phyloP scores from a whole-genome alignment of 2,329 filamentous ascomycete genomes.

The Colletotrichum magnum region DNA sequence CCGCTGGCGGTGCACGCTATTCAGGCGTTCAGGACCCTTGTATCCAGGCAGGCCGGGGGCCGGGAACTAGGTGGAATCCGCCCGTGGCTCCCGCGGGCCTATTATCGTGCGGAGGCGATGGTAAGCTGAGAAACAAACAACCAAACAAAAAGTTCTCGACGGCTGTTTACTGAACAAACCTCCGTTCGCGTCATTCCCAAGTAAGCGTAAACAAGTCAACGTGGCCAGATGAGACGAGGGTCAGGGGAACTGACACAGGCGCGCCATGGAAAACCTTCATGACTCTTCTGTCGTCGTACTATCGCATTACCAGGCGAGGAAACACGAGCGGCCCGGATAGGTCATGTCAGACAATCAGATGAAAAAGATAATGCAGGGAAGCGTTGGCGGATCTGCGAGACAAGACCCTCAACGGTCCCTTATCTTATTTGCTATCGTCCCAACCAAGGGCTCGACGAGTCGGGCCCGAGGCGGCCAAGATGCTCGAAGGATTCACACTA shows the following conservation, averaged over 20 bases:
- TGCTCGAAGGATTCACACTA: slow-evolving; percentile 23
- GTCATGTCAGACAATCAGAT: slow-evolving; percentile 19
- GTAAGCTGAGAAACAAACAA: too few relatives aligned
- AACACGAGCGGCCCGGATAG: neutral
- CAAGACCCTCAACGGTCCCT: slow-evolving; percentile 14
- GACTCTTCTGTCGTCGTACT: neutral
- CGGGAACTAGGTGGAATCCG: too few relatives aligned
- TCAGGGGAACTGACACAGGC: slow-evolving; percentile 14
- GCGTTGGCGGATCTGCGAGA: neutral
- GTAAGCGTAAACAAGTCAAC: slow-evolving; percentile 14
- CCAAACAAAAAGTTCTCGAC: neutral
- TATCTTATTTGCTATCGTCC: slow-evolving; percentile 11
- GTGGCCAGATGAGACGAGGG: slow-evolving; percentile 19
- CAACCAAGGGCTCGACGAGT: slow-evolving; percentile 13
- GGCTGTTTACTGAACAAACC: neutral
- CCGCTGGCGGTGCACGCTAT: too few relatives aligned
- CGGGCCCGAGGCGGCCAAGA: slow-evolving; percentile 13
- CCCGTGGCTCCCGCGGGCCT: too few relatives aligned
- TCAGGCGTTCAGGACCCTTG: too few relatives aligned
- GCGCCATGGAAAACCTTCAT: slow-evolving; percentile 18
- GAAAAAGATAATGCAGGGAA: slow-evolving; percentile 15
- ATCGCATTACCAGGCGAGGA: too few relatives aligned
- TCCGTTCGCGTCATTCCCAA: neutral
- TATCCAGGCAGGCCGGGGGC: too few relatives aligned
- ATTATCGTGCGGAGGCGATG: too few relatives aligned